phyloP scores from a whole-genome alignment of 2,329 filamentous ascomycete species.

The Epichloe uncinata region DNA sequence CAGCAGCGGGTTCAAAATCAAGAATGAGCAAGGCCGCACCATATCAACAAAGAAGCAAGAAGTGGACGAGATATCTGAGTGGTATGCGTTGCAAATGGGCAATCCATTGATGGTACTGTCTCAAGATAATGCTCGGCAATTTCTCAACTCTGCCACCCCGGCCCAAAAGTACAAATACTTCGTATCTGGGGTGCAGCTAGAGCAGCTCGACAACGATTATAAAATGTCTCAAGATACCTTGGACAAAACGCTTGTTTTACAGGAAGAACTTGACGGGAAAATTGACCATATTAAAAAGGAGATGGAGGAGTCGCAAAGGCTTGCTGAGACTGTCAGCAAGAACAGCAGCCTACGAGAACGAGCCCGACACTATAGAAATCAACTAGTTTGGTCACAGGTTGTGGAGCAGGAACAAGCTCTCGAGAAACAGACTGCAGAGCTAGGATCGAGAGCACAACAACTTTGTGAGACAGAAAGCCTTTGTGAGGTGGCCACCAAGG shows the following conservation, averaged over 20 bases:
- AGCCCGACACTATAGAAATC: conserved; percentile 43
- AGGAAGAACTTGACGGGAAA: conserved; percentile 22
- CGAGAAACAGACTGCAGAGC: conserved; percentile 18
- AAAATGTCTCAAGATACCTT: conserved; percentile 66
- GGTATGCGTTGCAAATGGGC: conserved; percentile 85
- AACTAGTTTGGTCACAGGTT: conserved; percentile 82
- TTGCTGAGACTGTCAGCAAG: conserved; percentile 51
- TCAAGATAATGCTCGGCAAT: conserved; percentile 88
- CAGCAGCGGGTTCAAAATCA: conserved; percentile 74
- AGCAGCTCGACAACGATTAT: conserved; percentile 87
- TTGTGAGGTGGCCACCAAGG: conserved; percentile 31
- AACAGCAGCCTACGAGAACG: conserved; percentile 51
- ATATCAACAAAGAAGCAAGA: conserved; percentile 77
- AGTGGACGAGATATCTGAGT: conserved; percentile 86
- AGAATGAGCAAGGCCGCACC: conserved; percentile 53
- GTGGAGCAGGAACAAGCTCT: conserved; percentile 54
- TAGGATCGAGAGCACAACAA: conserved; percentile 12
- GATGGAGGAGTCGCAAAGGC: conserved; percentile 46
- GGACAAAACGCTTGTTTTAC: conserved; percentile 42
- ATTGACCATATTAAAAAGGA: conserved; percentile 24
- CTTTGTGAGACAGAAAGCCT: conserved; percentile 16
- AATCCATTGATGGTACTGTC: conserved; percentile 94
- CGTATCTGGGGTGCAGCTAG: conserved; percentile 82
- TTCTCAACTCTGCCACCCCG: conserved; percentile 73
- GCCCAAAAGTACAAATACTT: conserved; percentile 94